Base-by-base conservation (phyloP, 2,329 filamentous ascomycete species). In the Cytospora schulzeri region DNA sequence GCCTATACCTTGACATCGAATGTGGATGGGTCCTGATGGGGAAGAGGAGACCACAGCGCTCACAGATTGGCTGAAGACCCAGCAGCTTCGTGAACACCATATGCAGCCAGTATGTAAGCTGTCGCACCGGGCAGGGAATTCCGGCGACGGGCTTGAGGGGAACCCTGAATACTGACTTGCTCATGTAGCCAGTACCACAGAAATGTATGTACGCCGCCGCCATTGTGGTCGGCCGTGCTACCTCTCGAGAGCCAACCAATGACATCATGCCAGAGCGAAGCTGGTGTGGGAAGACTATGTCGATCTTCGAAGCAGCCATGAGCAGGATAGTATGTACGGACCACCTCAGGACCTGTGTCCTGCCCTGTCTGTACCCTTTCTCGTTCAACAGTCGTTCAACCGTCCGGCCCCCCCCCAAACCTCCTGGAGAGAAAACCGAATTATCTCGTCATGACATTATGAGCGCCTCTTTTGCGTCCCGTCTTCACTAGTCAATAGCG, bases 191-290 rank as follows among this genome's bases (percentile, higher is more conserved):
- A 65, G 41, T 61, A 48, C 45, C 11, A 14, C n/a, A 24, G n/a
- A 19, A 14, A 14, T 24, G 6, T 14, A 48, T 22, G 45, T 48
- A 58, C 54, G 45, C 61, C 15, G 15, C 31, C 19, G 26, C 62
- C 62, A 52, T 24, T 48, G 22, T 57, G 28, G n/a, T 33, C 62
- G 58, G 58, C 54, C 63, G 33, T 52, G 57, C 62, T 61, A 12
- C 26, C 28, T 60, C 35, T 45, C 26, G 31, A 62, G 51, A 33
- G 53, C 51, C 63, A 66, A 63, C 69, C 68, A 69, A 65, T 71
- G 70, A 71, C 70, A 70, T 70, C 69, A 71, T 70, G 68, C 54
- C 54, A 60, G 64, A 53, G 33, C 53, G 66, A 62, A 38, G 57
- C 65, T 57, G 60, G 53, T 57, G 63, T 57, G 59, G 57, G 57